phyloP scores from a whole-genome alignment of 108 stramenopile species.

The Nannochloropsis salina region DNA sequence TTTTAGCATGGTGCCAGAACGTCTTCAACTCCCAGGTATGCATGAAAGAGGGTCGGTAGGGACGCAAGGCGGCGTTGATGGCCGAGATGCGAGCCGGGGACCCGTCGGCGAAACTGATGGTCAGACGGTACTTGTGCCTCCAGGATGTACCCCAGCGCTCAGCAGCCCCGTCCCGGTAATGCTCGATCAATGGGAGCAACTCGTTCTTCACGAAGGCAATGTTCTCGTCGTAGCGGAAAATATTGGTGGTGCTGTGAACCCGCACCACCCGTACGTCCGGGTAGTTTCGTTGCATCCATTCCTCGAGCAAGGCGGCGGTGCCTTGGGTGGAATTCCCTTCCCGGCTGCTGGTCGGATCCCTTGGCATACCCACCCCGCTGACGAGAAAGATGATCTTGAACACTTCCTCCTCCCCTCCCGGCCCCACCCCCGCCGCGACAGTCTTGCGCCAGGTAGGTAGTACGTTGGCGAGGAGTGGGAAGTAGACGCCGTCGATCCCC shows the following conservation, averaged over 20 bases:
- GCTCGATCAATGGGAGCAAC: constrained; percentile 73
- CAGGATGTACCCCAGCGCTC: constrained; percentile 63
- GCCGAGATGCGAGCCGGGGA: constrained; percentile 83
- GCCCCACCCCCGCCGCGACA: neutral
- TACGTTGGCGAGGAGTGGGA: constrained; percentile 75
- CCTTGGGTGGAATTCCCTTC: constrained; percentile 75
- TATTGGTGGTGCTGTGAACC: constrained; percentile 76
- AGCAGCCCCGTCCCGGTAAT: constrained; percentile 62
- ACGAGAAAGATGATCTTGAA: constrained; percentile 71
- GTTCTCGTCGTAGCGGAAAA: constrained; percentile 94
- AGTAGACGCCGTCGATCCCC: constrained; percentile 60
- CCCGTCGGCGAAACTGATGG: constrained; percentile 87
- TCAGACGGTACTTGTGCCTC: constrained; percentile 68
- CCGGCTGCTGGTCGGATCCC: constrained; percentile 73
- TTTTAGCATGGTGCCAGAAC: constrained; percentile 83
- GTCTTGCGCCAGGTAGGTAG: constrained; percentile 66
- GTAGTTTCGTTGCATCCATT: constrained; percentile 60
- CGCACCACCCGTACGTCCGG: constrained; percentile 60
- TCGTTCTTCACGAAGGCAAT: constrained; percentile 82
- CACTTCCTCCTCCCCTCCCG: constrained; percentile 49
- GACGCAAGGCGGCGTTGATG: constrained; percentile 82
- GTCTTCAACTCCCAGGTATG: constrained; percentile 94
- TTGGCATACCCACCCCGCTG: constrained; percentile 75
- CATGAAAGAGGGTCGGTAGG: constrained; percentile 76
- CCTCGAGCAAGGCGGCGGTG: constrained; percentile 73